Conservation (phyloP, 2,329 filamentous ascomycete genomes). For the Fusarium burgessii region DNA sequence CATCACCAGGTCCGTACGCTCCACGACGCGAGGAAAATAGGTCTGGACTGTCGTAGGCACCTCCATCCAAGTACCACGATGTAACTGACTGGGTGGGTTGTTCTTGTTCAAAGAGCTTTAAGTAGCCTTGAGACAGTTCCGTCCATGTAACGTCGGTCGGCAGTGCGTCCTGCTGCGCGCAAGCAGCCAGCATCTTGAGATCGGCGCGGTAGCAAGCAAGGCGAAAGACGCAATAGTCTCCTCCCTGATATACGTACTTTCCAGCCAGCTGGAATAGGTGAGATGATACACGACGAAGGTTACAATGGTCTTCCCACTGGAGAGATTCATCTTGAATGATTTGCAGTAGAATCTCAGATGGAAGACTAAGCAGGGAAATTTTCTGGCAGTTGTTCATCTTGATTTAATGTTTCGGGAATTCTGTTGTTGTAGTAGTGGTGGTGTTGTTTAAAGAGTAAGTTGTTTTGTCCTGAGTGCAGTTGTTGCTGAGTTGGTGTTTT, state of each 20-base stretch:
- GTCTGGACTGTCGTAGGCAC: too few species aligned
- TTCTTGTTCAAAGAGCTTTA: too few species aligned
- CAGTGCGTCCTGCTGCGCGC: neutral
- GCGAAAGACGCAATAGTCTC: neutral
- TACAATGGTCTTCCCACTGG: neutral
- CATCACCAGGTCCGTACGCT: neutral
- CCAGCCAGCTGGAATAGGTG: neutral
- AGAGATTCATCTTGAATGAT: neutral
- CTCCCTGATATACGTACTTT: neutral
- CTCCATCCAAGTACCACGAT: too few species aligned
- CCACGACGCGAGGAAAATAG: too few species aligned
- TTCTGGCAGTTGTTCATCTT: neutral
- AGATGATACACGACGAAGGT: neutral
- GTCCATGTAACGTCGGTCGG: neutral
- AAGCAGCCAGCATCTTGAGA: neutral
- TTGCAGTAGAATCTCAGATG: neutral
- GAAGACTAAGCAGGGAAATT: neutral
- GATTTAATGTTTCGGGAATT: neutral
- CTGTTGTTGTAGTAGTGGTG: neutral
- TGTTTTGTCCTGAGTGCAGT: neutral
- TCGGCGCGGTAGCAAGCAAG: neutral
- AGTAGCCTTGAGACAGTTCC: too few species aligned
- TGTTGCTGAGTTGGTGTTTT: neutral
- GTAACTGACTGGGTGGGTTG: too few species aligned
- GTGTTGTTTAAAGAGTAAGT: neutral